Base-by-base conservation (phyloP, 345 rosid species). In the Sonneratia alba region DNA sequence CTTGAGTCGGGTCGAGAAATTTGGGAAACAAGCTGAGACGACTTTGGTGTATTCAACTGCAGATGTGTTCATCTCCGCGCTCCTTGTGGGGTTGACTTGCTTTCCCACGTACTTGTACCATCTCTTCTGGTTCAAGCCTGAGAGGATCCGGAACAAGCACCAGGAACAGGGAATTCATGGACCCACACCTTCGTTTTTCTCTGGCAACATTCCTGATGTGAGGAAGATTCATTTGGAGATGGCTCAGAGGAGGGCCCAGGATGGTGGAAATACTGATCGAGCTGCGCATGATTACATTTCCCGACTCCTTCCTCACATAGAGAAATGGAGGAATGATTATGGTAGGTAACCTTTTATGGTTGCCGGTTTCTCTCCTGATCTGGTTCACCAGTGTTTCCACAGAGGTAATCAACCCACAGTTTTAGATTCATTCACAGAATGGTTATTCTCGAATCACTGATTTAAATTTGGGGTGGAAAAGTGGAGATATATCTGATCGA, bases 181-280 rank as follows among this genome's bases (percentile, higher is more conserved):
- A 49, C 80, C 80, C 3, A 34, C 34, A 9, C 71, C 75, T 2
- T 70, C 68, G 19, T 74, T 67, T 61, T 61, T 70, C 34, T 40
- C 66, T 0, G 77, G 81, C 32, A 74, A 78, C 75, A 71, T 66
- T 49, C 74, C 69, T 9, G 73, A 71, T 48, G 69, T 78, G 3
- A 67, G 49, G 48, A 68, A 51, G 43, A 73, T 78, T 24, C 69
- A 67, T 9, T 61, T 43, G 62, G 67, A 72, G 66, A 77, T 57
- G 36, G 62, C 70, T 36, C 64, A 32, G 12, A 10, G 1, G 16
- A 42, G 61, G 56, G 57, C 56, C 55, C 66, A 3, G 11, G 40
- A 57, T 12, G 36, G 71, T 38, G 14, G 22, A 8, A 19, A 55
- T 0, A 0, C 27, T 12, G 22, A 56, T 73, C 16, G 2, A 2